Evolutionary conservation across 108 stramenopile genomes (phyloP), one percentile per base, ranked within the genome.

Genomic region (Parietichytrium sp.): DNA sequence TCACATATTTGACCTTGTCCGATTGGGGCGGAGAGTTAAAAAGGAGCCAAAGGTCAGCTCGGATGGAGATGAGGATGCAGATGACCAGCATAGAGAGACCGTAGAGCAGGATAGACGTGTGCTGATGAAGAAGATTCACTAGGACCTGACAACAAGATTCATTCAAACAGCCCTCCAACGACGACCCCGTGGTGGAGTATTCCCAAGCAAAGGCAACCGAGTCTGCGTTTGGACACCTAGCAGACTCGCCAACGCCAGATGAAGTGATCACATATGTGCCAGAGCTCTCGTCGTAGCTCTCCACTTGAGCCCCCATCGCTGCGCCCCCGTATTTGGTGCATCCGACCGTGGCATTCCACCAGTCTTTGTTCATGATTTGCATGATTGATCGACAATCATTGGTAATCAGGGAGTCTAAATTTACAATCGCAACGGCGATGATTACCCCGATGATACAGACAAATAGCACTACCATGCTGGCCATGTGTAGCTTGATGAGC

Each of bases 271-370:
- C 2, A n/a, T 72, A 72, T 16, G 3, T 33, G 16, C 42, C 61
- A 8, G 61, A 23, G 42, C 25, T 25, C n/a, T 16, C 61, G 61
- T 72, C 61, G 20, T 72, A 72, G 42, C 36, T 27, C 33, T 72
- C 61, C 23, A 72, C 45, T 2, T 72, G 29, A 0, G 61, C 61
- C 23, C 61, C 61, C 61, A 72, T 72, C 10, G 61, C 61, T 6
- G 61, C 29, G 33, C 61, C 61, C 6, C 61, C 61, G 61, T 72
- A 72, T 42, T 72, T 72, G 18, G 18, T 42, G 42, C 61, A 72
- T 33, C 29, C 20, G 3, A 72, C 61, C 10, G 33, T 38, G 61
- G 38, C 45, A 6, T 72, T 16, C 61, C 61, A 72, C 61, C 61
- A 72, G 12, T 72, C 61, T 25, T 72, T 42, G 0, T 33, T 10